Evolutionary conservation across 139 green algal species (phyloP), one percentile per base, ranked within the genome.

Genomic region (Nannochloris sp.): DNA sequence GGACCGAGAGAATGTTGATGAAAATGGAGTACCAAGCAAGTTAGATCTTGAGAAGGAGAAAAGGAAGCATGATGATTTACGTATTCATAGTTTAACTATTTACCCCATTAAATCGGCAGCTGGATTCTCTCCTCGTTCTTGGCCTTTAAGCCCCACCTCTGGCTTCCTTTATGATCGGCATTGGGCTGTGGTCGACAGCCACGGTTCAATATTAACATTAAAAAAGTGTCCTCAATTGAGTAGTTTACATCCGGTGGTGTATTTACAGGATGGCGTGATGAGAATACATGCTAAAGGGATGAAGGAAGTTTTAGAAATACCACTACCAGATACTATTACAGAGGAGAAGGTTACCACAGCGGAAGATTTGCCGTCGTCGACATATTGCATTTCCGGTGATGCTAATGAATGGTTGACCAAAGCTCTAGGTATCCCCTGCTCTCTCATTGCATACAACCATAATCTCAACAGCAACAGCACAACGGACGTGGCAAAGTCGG

Each of bases 91-190:
- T 8, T 30, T 95, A 32, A 85, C 66, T 57, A 53, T 97, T 44
- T 97, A 96, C 71, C 91, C 91, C 2, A 83, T 97, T 71, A 97
- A 97, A 83, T 96, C 89, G 2, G 91, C 82, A 42, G 48, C 56
- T 6, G 69, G 58, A 19, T 63, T 78, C 32, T 30, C 25, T 8
- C 54, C 62, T 1, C 6, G 39, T 2, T 54, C 60, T 31, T 89
- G 83, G 83, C 83, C 76, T 6, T 42, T 85, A 61, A 77, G 81
- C 9, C 23, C 29, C n/a, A 74, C 81, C 27, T 79, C 65, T 39
- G 90, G 90, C 32, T 75, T 97, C 58, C 75, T 90, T 56, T 84
- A 82, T 54, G 90, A 97, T 75, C 69, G 90, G 13, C 71, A 87
- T 57, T 97, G 90, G 90, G 81, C 78, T 10, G 57, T 97, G 44